A percentile compares a stretch with the other conserved stretches of the same genome.
Evolutionary conservation across 2,329 filamentous ascomycete genomes (phyloP).

Genomic region (Triangularia verruculosa): DNA sequence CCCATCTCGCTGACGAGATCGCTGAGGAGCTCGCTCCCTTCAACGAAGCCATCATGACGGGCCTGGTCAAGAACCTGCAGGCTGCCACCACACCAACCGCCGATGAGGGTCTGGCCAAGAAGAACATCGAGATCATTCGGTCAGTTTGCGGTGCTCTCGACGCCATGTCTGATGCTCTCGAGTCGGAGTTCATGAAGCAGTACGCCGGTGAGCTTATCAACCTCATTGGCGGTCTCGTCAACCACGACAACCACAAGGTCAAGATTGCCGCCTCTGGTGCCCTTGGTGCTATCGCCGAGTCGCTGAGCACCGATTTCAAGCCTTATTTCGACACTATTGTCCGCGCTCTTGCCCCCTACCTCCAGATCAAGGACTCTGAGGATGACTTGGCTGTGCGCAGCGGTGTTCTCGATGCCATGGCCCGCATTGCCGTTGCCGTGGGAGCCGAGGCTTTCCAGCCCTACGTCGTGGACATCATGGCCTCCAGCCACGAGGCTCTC

Average conservation of each 20-base stretch:
- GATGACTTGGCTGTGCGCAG: slow-evolving; percentile 88
- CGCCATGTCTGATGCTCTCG: slow-evolving; percentile 81
- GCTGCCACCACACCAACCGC: slow-evolving; percentile 67
- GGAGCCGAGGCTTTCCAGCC: slow-evolving; percentile 83
- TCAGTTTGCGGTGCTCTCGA: slow-evolving; percentile 88
- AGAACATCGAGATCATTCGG: slow-evolving; percentile 81
- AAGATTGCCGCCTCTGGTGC: slow-evolving; percentile 88
- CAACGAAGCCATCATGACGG: slow-evolving; percentile 79
- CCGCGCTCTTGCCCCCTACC: slow-evolving; percentile 80
- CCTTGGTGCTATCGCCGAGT: slow-evolving; percentile 84
- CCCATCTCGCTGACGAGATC: slow-evolving; percentile 88
- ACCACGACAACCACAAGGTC: slow-evolving; percentile 81
- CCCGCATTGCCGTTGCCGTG: slow-evolving; percentile 86
- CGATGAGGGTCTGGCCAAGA: slow-evolving; percentile 63
- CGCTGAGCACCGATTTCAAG: slow-evolving; percentile 76
- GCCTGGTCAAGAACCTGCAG: slow-evolving; percentile 85
- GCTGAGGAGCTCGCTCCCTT: slow-evolving; percentile 84
- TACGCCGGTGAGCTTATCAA: slow-evolving; percentile 83
- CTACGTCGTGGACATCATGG: slow-evolving; percentile 87
- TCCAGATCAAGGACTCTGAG: slow-evolving; percentile 81
- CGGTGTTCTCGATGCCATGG: slow-evolving; percentile 88
- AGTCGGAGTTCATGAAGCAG: slow-evolving; percentile 73
- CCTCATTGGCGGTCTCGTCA: slow-evolving; percentile 78
- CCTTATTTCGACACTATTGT: slow-evolving; percentile 93
- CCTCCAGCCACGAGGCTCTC: slow-evolving; percentile 86